Evolutionary conservation across 306 rosid species (phyloP).

Genomic region (Trifolium pratense): DNA sequence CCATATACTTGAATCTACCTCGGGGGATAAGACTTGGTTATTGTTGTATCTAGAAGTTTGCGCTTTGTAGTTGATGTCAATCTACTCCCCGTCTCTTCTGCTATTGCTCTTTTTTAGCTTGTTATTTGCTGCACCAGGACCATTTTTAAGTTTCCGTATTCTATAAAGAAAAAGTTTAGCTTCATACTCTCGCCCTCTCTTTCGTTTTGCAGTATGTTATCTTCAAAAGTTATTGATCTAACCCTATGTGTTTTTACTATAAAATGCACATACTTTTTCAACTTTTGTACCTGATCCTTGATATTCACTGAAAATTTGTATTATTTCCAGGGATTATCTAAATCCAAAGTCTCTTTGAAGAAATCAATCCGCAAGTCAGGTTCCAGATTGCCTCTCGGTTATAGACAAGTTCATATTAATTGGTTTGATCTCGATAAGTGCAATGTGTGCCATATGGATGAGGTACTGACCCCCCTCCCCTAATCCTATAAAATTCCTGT

Average conservation of each 20-base stretch:
- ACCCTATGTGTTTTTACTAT: conserved; percentile 26
- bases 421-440: conserved; percentile 99
- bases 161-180: conserved; percentile 1
- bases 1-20: neutral
- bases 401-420: conserved; percentile 95
- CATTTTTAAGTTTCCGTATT: conserved; percentile 3
- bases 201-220: conserved; percentile 5
- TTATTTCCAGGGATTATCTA: conserved; percentile 70
- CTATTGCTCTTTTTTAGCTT: neutral
- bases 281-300: conserved; percentile 7
- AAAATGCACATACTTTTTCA: neutral
- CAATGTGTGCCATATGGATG: conserved; percentile 99
- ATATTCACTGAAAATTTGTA: conserved; percentile 34
- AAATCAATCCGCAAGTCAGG: conserved; percentile 59
- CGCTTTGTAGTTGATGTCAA: conserved; percentile 33
- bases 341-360: conserved; percentile 65
- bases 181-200: conserved; percentile 12
- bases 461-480: conserved; percentile 57
- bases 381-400: conserved; percentile 78
- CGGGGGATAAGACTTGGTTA: neutral
- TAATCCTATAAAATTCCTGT: conserved; percentile 29
- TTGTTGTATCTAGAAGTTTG: conserved; percentile 23
- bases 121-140: conserved; percentile 9
- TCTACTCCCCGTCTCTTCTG: neutral
- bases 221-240: conserved; percentile 4